phyloP scores from a whole-genome alignment of 768 basidiomycete genomes.

The Suillus hirtellus region DNA sequence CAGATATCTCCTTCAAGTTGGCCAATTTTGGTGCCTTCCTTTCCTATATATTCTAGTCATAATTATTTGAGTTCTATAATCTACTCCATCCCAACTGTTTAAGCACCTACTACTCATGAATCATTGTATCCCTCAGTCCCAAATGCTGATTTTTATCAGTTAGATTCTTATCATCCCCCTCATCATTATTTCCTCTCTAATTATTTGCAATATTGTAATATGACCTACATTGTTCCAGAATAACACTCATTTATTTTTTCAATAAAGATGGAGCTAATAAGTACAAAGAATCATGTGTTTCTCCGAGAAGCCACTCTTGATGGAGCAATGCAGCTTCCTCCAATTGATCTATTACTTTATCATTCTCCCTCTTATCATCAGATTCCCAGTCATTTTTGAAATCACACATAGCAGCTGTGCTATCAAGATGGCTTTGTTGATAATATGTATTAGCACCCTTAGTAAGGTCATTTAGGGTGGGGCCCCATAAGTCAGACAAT shows the following conservation, averaged over 20 bases:
- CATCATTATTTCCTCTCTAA: background rate
- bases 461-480: background rate
- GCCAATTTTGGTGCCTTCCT: background rate
- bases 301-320: too few relatives aligned
- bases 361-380: background rate
- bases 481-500: background rate
- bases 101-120: background rate
- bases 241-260: background rate
- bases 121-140: background rate
- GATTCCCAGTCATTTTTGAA: background rate
- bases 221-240: background rate
- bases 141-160: background rate
- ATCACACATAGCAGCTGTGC: background rate
- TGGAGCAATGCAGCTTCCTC: slow-evolving; percentile 4
- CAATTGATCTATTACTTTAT: background rate
- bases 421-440: background rate
- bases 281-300: too few relatives aligned
- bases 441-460: background rate
- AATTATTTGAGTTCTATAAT: background rate
- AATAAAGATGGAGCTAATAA: too few relatives aligned
- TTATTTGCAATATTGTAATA: background rate
- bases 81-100: background rate
- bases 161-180: background rate
- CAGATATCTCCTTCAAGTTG: background rate
- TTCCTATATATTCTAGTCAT: background rate